Conservation (phyloP, 2,329 filamentous ascomycete species). For the Fusarium marasasianum region DNA sequence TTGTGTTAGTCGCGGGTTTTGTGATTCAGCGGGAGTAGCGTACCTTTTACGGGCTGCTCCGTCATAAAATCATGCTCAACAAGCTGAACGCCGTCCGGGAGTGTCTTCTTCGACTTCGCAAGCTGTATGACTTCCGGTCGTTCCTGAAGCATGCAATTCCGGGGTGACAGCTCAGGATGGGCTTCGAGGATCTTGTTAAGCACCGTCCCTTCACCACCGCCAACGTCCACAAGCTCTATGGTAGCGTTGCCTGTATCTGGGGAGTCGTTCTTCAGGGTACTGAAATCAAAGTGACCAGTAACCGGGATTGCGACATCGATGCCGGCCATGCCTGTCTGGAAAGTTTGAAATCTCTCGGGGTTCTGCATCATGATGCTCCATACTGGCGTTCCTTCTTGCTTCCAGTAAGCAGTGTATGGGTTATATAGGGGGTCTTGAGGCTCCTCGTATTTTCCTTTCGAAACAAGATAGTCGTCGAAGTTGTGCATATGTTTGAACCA, state of each 20-base stretch:
- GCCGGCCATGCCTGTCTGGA: constrained; percentile 47
- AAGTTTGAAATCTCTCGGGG: constrained; percentile 41
- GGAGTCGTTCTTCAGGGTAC: constrained; percentile 33
- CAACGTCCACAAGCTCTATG: constrained; percentile 46
- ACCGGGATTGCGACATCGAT: constrained; percentile 47
- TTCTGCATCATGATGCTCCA: constrained; percentile 48
- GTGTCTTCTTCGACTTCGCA: constrained; percentile 21
- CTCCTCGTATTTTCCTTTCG: constrained; percentile 38
- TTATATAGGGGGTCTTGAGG: constrained; percentile 44
- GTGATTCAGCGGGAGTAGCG: not conserved
- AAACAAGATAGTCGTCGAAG: constrained; percentile 47
- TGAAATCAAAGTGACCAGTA: constrained; percentile 47
- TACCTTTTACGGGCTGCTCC: constrained; percentile 46
- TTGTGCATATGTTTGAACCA: constrained; percentile 48
- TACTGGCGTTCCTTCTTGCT: constrained; percentile 47
- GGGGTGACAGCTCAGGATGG: constrained; percentile 39
- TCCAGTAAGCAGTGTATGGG: constrained; percentile 45
- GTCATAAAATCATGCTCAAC: constrained; percentile 45
- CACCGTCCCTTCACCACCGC: constrained; percentile 44
- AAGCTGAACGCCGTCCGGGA: constrained; percentile 36
- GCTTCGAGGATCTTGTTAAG: constrained; percentile 45
- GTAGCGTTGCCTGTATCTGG: constrained; percentile 26
- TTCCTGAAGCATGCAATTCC: constrained; percentile 42
- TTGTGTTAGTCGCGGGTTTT: not conserved
- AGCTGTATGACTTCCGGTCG: constrained; percentile 41